Percentiles rank a stretch among this genome's conserved stretches.
Conservation (phyloP, 352 stramenopile genomes). For the Vaucheria bursata region DNA sequence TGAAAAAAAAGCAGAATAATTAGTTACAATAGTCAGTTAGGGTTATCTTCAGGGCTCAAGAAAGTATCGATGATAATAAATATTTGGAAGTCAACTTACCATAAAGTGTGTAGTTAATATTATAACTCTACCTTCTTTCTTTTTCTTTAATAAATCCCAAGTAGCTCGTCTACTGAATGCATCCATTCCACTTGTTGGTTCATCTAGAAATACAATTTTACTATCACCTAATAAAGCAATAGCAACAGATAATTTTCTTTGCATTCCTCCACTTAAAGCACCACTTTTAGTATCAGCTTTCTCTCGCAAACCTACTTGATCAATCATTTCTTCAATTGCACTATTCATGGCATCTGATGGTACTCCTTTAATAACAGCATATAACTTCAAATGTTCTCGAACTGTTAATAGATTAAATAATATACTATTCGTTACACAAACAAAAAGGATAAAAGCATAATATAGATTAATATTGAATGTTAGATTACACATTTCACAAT, state of each 20-base stretch:
- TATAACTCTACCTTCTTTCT: slow-evolving; percentile 74
- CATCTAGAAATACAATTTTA: neutral
- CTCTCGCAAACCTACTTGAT: slow-evolving; percentile 71
- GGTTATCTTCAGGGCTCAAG: no score
- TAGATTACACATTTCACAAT: no score
- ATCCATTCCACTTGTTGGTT: slow-evolving; percentile 53
- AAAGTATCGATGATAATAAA: no score
- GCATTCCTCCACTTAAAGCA: neutral
- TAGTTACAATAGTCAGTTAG: no score
- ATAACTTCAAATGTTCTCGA: slow-evolving; percentile 74
- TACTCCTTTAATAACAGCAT: slow-evolving; percentile 72
- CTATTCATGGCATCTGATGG: slow-evolving; percentile 31
- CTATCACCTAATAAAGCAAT: neutral
- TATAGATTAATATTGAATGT: no score
- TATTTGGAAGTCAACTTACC: no score
- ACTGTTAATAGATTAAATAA: slow-evolving; percentile 79
- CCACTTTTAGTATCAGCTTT: slow-evolving; percentile 51
- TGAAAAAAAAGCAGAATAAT: no score
- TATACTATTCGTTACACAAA: no score
- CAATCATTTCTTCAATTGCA: slow-evolving; percentile 60
- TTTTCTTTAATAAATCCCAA: slow-evolving; percentile 57
- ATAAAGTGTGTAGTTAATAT: slow-evolving; percentile 85
- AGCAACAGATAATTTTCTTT: neutral
- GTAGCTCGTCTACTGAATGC: slow-evolving; percentile 74
- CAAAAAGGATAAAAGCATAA: no score